Evolutionary conservation across 331 rosid species (phyloP), one percentile per base, ranked within the genome.

Genomic region (Spiraea crenata): DNA sequence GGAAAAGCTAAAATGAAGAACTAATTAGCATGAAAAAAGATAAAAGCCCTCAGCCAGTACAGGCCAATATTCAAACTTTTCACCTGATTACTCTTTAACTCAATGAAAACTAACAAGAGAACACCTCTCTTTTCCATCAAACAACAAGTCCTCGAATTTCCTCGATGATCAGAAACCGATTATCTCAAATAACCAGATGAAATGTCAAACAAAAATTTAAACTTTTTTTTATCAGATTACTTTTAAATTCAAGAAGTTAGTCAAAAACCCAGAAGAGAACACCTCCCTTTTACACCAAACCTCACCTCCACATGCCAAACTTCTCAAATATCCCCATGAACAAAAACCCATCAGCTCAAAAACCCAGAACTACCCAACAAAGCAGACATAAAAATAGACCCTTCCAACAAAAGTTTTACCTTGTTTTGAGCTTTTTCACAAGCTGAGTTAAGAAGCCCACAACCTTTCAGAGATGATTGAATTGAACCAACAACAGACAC

Each of bases 341-440:
- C 67, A 58, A 12, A 35, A 12, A 57, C 25, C 55, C 48, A 5
- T 11, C 0, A 40, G 37, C 14, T 45, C 5, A 68, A 9, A 25
- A 2, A 69, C 50, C 63, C 34, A 67, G 6, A 52, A 6, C 40
- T 12, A 47, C 46, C 38, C 55, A 51, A 4, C 6, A 47, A 7
- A 60, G 39, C 15, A 71, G 52, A 37, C 37, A 57, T 13, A 4
- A 55, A 20, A 40, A 54, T 16, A 37, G 3, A 65, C 40, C 35
- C 42, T n/a, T 9, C 17, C 57, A 41, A 65, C 31, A 9, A 25
- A 9, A 56, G 34, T 39, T 71, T 19, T 48, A 81, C 79, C 85
- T 77, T 41, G 59, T 4, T 73, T 60, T 48, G 70, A 76, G 76
- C 73, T 63, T 25, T 25, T 25, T 20, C 59, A 59, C 16, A 25